phyloP scores from a whole-genome alignment of 2,329 filamentous ascomycete species.

The Coniochaeta sp. region DNA sequence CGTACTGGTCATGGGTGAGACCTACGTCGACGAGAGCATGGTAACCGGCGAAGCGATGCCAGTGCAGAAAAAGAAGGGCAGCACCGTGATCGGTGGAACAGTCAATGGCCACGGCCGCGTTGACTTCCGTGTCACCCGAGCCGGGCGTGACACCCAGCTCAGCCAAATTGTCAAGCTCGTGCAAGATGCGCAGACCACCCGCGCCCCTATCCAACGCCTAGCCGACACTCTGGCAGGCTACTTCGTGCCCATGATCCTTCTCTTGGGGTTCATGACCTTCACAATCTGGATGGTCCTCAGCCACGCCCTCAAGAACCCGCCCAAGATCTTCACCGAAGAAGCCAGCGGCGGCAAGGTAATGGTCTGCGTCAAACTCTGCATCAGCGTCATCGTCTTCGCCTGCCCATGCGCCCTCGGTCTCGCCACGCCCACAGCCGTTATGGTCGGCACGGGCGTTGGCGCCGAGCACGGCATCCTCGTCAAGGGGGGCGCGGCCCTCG shows the following conservation, averaged over 20 bases:
- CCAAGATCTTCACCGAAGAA: slow-evolving; percentile 75
- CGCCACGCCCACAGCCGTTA: slow-evolving; percentile 92
- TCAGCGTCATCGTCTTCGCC: slow-evolving; percentile 96
- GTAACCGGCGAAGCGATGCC: slow-evolving; percentile 97
- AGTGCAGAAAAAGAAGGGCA: slow-evolving; percentile 79
- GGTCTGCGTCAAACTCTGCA: slow-evolving; percentile 95
- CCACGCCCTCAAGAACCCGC: slow-evolving; percentile 76
- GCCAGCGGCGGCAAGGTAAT: slow-evolving; percentile 86
- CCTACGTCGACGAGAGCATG: slow-evolving; percentile 96
- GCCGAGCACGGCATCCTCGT: slow-evolving; percentile 96
- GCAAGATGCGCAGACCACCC: slow-evolving; percentile 89
- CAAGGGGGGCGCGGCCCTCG: slow-evolving; percentile 88
- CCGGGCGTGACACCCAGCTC: slow-evolving; percentile 90
- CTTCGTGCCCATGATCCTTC: slow-evolving; percentile 85
- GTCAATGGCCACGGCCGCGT: slow-evolving; percentile 90
- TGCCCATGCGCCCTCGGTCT: slow-evolving; percentile 96
- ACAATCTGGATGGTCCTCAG: slow-evolving; percentile 91
- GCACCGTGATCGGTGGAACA: slow-evolving; percentile 80
- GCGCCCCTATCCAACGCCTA: slow-evolving; percentile 89
- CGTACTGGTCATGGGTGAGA: slow-evolving; percentile 77
- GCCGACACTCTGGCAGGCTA: slow-evolving; percentile 88
- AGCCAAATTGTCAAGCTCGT: slow-evolving; percentile 98
- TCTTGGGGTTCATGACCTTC: slow-evolving; percentile 80
- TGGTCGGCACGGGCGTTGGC: slow-evolving; percentile 97
- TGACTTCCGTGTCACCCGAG: slow-evolving; percentile 86